Base-by-base conservation (phyloP, 257 asterid species). In the Knoxia roxburghii region DNA sequence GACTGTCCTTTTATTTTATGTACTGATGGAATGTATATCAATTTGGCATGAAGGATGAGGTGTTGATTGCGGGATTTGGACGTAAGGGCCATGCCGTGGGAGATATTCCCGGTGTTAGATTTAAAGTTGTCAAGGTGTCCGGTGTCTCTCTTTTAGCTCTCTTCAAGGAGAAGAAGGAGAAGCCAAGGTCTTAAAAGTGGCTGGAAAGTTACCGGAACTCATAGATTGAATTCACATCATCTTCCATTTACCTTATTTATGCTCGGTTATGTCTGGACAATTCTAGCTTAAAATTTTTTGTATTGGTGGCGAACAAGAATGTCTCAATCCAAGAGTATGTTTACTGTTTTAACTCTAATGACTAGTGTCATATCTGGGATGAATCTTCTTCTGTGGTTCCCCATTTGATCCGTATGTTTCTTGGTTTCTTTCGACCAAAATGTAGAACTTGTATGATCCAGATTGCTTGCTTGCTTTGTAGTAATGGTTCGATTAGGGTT, bases 71-170 rank as follows among this genome's bases (percentile, higher is more conserved):
- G 48, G 91, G 95, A 71, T 87, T 84, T 43, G 89, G 91, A 14
- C 86, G 94, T 23, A 84, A 87, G 74, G 89, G 91, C 9, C 90
- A 87, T 56, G 95, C 91, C 5, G 95, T 87, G 2, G 91, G 91
- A 77, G 91, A 81, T 81, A 87, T 83, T 87, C 92, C 87, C n/a
- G 95, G 88, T n/a, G 95, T 87, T 70, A 51, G 93, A 63, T 87
- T 87, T 55, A 85, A 87, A 78, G 92, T 87, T 68, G 95, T 85
- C 73, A 87, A 87, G 86, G 95, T 87, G 4, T 85, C 89, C 4
- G 89, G 91, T 0, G 95, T 81, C 6, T 85, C 92, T n/a, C 89
- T 87, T 67, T 66, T 87, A 23, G 91, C 91, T 61, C 87, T 87
- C 52, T 87, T 83, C 78, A 85, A 85, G 82, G 92, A 83, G 85